A percentile compares a stretch with the other conserved stretches of the same genome.
These are phyloP conservation scores for Paramecium primaurelia DNA, from an alignment of 73 alveolate genomes.

Conservation along the genomic window DNA sequence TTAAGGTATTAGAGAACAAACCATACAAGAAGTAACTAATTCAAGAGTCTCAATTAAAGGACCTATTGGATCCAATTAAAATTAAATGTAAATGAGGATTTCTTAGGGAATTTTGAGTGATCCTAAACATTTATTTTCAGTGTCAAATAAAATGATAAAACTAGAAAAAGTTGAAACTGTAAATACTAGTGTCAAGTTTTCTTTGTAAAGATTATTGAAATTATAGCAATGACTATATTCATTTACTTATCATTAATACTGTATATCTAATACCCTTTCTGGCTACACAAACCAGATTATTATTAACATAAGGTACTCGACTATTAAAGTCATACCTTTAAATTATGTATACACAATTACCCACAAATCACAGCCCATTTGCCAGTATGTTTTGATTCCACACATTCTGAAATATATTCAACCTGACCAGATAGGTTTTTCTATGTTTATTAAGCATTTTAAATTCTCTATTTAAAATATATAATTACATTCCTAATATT, in stretches of 20 bases:
- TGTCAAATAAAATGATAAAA: not conserved
- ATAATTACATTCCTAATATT: not conserved
- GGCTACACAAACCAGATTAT: constrained; percentile 13
- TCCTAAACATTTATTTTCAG: not conserved
- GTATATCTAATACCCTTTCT: constrained; percentile 11
- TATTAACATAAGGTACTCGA: constrained; percentile 20
- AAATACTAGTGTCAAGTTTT: constrained; percentile 3
- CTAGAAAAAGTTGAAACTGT: not conserved
- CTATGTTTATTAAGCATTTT: not conserved
- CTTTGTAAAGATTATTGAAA: not conserved
- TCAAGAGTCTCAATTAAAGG: not conserved
- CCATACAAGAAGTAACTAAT: not conserved
- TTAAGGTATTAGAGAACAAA: not conserved
- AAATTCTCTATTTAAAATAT: not conserved
- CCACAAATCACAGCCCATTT: constrained; percentile 48
- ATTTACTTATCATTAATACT: constrained; percentile 24
- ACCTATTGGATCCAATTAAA: not conserved
- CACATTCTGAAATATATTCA: constrained; percentile 10
- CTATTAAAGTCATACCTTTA: not conserved
- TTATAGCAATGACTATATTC: constrained; percentile 16
- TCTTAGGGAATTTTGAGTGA: not conserved
- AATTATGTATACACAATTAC: not conserved
- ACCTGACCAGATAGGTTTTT: not conserved
- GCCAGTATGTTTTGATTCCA: not conserved
- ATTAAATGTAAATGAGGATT: not conserved